Conservation (phyloP, 495 filamentous ascomycete genomes). For the Neurospora cerealis region DNA sequence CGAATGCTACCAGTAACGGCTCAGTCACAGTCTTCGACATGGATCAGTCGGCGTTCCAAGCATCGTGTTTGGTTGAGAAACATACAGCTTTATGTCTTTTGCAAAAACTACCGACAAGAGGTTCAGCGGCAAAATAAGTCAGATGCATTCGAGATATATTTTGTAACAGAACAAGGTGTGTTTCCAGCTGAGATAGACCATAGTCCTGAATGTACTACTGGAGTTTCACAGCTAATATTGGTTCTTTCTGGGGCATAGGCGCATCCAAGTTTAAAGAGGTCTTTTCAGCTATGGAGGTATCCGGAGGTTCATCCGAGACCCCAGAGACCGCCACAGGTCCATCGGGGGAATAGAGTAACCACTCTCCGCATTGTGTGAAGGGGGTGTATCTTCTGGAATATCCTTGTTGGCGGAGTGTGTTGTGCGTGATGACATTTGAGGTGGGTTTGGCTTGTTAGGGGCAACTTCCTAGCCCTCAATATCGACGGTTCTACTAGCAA, state of each 20-base stretch:
- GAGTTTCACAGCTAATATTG: neutral
- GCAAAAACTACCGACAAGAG: constrained; percentile 44
- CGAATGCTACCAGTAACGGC: constrained; percentile 42
- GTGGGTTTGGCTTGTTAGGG: neutral
- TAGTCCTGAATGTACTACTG: neutral
- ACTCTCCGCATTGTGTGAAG: neutral
- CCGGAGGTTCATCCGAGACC: constrained; percentile 19
- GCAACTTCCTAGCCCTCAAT: neutral
- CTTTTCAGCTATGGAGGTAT: constrained; percentile 16
- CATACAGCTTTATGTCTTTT: constrained; percentile 53
- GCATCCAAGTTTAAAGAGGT: constrained; percentile 32
- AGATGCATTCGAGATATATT: constrained; percentile 36
- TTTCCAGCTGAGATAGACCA: neutral
- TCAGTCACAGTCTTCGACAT: constrained; percentile 43
- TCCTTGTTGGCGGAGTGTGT: neutral
- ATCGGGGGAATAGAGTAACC: neutral
- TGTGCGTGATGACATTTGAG: neutral
- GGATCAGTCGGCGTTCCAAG: constrained; percentile 42
- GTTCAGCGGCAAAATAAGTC: constrained; percentile 33
- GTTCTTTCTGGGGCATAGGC: constrained; percentile 5
- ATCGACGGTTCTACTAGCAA: neutral
- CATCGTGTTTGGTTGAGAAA: constrained; percentile 51
- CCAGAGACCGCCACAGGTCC: constrained; percentile 7
- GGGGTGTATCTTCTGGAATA: neutral
- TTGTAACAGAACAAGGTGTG: constrained; percentile 31